Base-by-base conservation (phyloP, 2,329 filamentous ascomycete genomes). In the Tolypocladium nubicola region DNA sequence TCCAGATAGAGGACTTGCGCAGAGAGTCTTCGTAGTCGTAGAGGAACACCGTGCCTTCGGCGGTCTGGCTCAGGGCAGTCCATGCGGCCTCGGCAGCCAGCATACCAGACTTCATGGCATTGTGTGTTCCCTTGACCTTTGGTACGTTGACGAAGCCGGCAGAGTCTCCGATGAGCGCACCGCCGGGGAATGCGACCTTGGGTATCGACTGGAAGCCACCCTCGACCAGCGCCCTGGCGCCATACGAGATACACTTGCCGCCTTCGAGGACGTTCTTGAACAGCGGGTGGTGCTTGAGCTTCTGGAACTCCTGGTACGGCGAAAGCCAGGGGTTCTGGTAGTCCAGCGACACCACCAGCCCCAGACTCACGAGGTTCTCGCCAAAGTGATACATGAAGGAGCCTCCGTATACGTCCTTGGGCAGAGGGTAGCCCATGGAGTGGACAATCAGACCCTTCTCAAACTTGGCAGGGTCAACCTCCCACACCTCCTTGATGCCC, bases 341-440 rank as follows among this genome's bases (percentile, higher is more conserved):
- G 77, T 99, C 94, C 56, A 99, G 81, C 30, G 92, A 92, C 41
- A 95, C 89, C 13, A 99, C 94, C 21, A 97, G 79, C 30, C 94
- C 94, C 57, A 99, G 80, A 63, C 86, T 91, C 59, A 99, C 93
- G 66, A 97, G 82, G 73, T 97, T 99, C 66, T 99, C 93, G 41
- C 92, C 94, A 72, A 97, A 99, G 73, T 99, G 94, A 69, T 99
- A 99, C 89, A 99, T 92, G 86, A 91, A 99, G n/a, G 89, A 91
- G 63, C 94, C 94, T 63, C 94, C 94, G 70, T 99, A 99, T 10
- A 92, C 94, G 69, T 97, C 88, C 65, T 80, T 84, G 19, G 90
- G 84, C 50, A 99, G 75, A 23, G 94, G 94, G 68, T 96, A 97
- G 23, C 94, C 94, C 86, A 99, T 84, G 5, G 90, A 89, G 76